Evolutionary conservation across 352 stramenopile species (phyloP), one percentile per base, ranked within the genome.

Genomic region (Phytopythium chamaehyphon): DNA sequence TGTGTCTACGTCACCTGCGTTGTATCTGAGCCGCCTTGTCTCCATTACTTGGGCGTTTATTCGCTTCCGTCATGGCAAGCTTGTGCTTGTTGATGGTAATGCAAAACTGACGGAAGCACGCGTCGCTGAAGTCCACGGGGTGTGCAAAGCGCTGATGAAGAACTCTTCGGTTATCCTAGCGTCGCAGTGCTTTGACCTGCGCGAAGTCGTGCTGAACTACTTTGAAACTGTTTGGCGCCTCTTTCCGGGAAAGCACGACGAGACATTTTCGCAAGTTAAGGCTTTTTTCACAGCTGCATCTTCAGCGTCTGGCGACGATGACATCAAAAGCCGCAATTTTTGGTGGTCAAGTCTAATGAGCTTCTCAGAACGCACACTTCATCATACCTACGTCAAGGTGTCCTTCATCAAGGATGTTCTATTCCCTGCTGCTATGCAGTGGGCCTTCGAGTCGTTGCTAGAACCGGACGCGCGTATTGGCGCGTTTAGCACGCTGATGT

Each of bases 161-260:
- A 59, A 73, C 1, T 59, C 66, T 12, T 72, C 73, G 31, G 45
- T 51, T 8, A 68, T 90, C 9, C 61, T 90, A 2, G 53, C 53
- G 1, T 71, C 77, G 19, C 43, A 57, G 14, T 72, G 40, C 16
- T 63, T 68, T 47, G 54, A 22, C 1, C 51, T 93, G 48, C 64
- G 74, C 26, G 56, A 79, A 26, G 64, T 64, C 22, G 31, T 88
- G 47, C 53, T 90, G 51, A 61, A 59, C 21, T 62, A 75, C 2
- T 76, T 85, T 52, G 82, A 93, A 40, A 52, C 60, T 2, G 66
- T 88, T 28, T 93, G 82, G 82, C 66, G 82, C 11, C 59, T 93
- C 4, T 81, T 86, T 42, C 73, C 82, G 2, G 59, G 65, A 36
- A 54, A 64, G 23, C 46, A 68, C 8, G 56, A 66, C 6, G 62